A percentile compares a stretch with the other conserved stretches of the same genome.
These are phyloP conservation scores for Peronospora farinosa DNA, from an alignment of 352 stramenopile genomes.

Conservation along the genomic window DNA sequence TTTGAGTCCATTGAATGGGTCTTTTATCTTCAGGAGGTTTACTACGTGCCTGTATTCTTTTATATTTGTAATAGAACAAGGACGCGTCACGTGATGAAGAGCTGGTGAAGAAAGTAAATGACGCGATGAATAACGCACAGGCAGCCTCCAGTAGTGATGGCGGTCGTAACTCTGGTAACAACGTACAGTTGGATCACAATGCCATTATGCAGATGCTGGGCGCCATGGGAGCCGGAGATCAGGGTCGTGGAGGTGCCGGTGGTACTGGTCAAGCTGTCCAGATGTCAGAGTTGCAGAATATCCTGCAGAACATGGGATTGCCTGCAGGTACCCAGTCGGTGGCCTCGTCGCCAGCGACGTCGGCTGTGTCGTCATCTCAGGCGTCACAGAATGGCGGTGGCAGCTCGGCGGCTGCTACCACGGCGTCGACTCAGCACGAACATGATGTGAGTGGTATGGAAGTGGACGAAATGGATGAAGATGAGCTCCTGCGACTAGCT, in stretches of 20 bases:
- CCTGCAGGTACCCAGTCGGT: conserved; percentile 54
- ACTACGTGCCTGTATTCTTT: too few relatives aligned
- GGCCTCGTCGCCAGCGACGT: conserved; percentile 65
- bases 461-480: conserved; percentile 83
- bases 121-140: conserved; percentile 84
- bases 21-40: too few relatives aligned
- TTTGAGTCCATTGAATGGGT: too few relatives aligned
- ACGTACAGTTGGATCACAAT: conserved; percentile 84
- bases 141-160: conserved; percentile 30
- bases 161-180: conserved; percentile 31
- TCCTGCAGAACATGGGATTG: conserved; percentile 84
- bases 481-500: conserved; percentile 75
- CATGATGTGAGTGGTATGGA: conserved; percentile 78
- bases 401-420: conserved; percentile 64
- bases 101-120: conserved; percentile 82
- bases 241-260: conserved; percentile 36
- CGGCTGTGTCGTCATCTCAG: conserved; percentile 69
- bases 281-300: conserved; percentile 84
- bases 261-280: conserved; percentile 54
- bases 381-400: conserved; percentile 58
- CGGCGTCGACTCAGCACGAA: conserved; percentile 63
- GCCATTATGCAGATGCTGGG: conserved; percentile 89
- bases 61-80: conserved; percentile 55
- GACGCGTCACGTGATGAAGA: conserved; percentile 84
- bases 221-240: conserved; percentile 68